Evolutionary conservation across 1,284 basidiomycete species (phyloP).

Genomic region (Ceratobasidium sp.): DNA sequence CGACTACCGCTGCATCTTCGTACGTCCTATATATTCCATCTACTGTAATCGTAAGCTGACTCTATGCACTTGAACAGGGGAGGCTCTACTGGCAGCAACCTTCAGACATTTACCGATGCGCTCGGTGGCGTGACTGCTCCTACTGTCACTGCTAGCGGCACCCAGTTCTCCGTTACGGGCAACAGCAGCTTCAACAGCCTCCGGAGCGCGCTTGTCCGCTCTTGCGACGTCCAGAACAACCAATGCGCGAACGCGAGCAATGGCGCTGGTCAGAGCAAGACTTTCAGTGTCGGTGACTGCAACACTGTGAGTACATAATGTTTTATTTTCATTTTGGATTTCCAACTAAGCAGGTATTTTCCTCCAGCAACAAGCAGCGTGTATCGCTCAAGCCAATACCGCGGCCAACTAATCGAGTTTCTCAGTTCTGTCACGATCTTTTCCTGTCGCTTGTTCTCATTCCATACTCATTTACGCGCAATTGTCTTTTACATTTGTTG

Average conservation of each 20-base stretch:
- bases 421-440: background rate
- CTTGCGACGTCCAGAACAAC: constrained; percentile 71
- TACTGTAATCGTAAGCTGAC: background rate
- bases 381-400: constrained; percentile 25
- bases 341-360: background rate
- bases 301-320: constrained; percentile 54
- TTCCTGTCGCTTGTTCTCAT: background rate
- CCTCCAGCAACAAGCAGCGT: constrained; percentile 42
- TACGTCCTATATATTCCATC: background rate
- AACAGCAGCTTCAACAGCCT: constrained; percentile 48
- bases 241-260: constrained; percentile 65
- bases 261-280: constrained; percentile 59
- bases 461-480: constrained; percentile 15
- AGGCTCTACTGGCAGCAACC: constrained; percentile 52
- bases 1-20: constrained; percentile 47
- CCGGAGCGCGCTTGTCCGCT: constrained; percentile 58
- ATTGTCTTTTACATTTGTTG: constrained; percentile 39
- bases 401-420: constrained; percentile 10
- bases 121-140: constrained; percentile 60
- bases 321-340: background rate
- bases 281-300: constrained; percentile 66
- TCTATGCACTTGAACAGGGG: background rate
- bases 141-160: constrained; percentile 56
- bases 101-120: constrained; percentile 59
- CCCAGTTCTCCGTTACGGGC: constrained; percentile 55